Base-by-base conservation (phyloP, 768 basidiomycete genomes). In the Boletellus emodensis region DNA sequence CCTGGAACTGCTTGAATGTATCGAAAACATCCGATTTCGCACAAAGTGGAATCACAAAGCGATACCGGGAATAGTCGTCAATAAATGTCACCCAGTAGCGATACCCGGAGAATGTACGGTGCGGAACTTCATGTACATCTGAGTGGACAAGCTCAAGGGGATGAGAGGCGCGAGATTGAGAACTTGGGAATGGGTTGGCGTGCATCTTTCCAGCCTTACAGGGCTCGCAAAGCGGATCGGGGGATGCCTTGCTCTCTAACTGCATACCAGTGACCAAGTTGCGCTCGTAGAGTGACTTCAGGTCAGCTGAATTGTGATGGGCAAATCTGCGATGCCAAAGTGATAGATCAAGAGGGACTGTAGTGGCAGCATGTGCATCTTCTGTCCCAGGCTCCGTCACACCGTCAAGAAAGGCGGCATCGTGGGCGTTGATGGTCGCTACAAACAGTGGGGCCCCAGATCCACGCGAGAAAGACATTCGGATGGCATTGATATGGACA, bases 311-410 rank as follows among this genome's bases (percentile, higher is more conserved):
- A 22, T 61, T 49, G 30, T 47, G 40, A 37, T 64, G 61, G 6
- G 60, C 58, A 18, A 64, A 46, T 33, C 55, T 50, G 18, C 62
- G 42, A 53, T 63, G 62, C 62, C 58, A 62, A 26, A 66, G 60
- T 6, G 47, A 42, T 10, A 57, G 22, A 18, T 57, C 49, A 6
- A 54, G 48, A n/a, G 51, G 56, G 1, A 52, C 3, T 6, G 53
- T 60, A 3, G 26, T 28, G 4, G 26, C 26, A 4, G 26, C 26
- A 28, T 28, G 26, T 28, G 26, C 26, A 4, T 4, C 4, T 8
- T 28, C 8, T n/a, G n/a, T n/a, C n/a, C n/a, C n/a, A n/a, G n/a
- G n/a, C n/a, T n/a, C n/a, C n/a, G n/a, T n/a, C n/a, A n/a, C 8
- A 8, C 26, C 26, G 8, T 28, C 26, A 4, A 28, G 26, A 28